phyloP scores from a whole-genome alignment of 441 rosid species.

The Adansonia grandidieri region DNA sequence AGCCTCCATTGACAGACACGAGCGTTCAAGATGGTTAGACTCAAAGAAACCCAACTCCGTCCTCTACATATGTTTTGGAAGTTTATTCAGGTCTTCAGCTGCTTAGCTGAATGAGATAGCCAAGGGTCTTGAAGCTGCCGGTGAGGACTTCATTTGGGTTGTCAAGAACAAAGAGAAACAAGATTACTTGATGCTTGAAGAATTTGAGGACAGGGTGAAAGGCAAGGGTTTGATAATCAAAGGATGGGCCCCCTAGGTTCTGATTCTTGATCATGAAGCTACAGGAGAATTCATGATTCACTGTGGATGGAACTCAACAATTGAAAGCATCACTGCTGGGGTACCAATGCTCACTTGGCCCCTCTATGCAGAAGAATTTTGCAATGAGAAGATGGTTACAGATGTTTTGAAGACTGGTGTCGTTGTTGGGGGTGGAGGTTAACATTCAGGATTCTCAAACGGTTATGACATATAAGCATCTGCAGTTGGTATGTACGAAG shows the following conservation, averaged over 20 bases:
- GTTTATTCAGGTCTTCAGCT: constrained; percentile 26
- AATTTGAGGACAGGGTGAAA: background rate
- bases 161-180: constrained; percentile 23
- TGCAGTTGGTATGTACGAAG: no score
- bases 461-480: no score
- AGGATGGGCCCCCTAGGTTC: constrained; percentile 41
- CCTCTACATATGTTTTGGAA: constrained; percentile 62
- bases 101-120: constrained; percentile 36
- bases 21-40: constrained; percentile 58
- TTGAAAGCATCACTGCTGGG: constrained; percentile 15
- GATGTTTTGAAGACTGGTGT: constrained; percentile 28
- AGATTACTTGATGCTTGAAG: constrained; percentile 37
- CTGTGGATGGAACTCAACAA: background rate
- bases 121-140: constrained; percentile 29
- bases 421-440: constrained; percentile 29
- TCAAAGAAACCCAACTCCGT: constrained; percentile 56
- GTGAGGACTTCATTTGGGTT: constrained; percentile 42
- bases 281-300: constrained; percentile 36
- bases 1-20: constrained; percentile 39
- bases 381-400: constrained; percentile 34
- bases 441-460: no score
- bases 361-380: constrained; percentile 31
- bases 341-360: constrained; percentile 43
- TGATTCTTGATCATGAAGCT: constrained; percentile 37
- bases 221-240: constrained; percentile 32